phyloP scores from a whole-genome alignment of 805 yeast genomes.

The Candida nitratophila region DNA sequence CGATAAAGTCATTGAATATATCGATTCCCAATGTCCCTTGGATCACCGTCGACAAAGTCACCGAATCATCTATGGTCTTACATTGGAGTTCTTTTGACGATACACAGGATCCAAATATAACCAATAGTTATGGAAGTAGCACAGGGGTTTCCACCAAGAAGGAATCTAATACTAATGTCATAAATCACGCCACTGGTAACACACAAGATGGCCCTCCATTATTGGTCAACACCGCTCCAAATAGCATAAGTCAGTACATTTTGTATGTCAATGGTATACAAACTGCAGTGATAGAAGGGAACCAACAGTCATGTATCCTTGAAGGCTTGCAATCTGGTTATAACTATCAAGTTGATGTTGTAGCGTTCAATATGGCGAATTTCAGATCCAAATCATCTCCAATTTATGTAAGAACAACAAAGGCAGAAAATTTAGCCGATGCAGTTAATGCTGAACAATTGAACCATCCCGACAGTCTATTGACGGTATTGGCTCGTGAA shows the following conservation, averaged over 20 bases:
- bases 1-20: slow-evolving; percentile 39
- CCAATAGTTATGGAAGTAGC: neutral
- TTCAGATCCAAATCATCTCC: slow-evolving; percentile 35
- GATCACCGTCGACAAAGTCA: slow-evolving; percentile 48
- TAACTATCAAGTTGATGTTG: slow-evolving; percentile 36
- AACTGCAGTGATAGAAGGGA: slow-evolving; percentile 26
- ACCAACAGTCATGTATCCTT: slow-evolving; percentile 29
- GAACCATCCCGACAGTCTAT: slow-evolving; percentile 32
- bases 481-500: slow-evolving; percentile 27
- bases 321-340: slow-evolving; percentile 26
- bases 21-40: slow-evolving; percentile 51
- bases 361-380: slow-evolving; percentile 31
- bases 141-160: neutral
- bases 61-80: slow-evolving; percentile 35
- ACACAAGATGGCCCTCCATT: slow-evolving; percentile 18
- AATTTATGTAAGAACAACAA: slow-evolving; percentile 32
- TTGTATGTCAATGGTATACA: slow-evolving; percentile 34
- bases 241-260: slow-evolving; percentile 26
- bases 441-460: slow-evolving; percentile 12
- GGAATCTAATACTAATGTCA: neutral
- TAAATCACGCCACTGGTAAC: slow-evolving; percentile 1
- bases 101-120: neutral
- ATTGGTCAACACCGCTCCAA: slow-evolving; percentile 14
- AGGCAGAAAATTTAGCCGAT: slow-evolving; percentile 2
- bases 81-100: slow-evolving; percentile 41